Percentiles rank a stretch among this genome's conserved stretches.
These are phyloP conservation scores for Penicillium lagena DNA, from an alignment of 495 filamentous ascomycete species.

Conservation along the genomic window DNA sequence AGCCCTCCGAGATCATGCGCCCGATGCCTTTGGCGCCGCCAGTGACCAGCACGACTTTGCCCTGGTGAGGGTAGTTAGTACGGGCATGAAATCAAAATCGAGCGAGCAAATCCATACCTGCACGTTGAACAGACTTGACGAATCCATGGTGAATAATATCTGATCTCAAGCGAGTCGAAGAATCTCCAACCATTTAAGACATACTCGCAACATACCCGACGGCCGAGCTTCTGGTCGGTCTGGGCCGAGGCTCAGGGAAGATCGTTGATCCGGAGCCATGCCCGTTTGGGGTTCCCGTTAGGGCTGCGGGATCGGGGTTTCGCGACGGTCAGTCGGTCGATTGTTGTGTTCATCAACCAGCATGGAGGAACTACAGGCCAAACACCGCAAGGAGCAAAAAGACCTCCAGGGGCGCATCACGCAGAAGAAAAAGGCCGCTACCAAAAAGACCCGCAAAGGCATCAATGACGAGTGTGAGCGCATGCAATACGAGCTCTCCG, in stretches of 20 bases:
- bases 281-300: slow-evolving; percentile 16
- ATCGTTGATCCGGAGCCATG: slow-evolving; percentile 12
- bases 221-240: slow-evolving; percentile 3
- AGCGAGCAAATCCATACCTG: slow-evolving; percentile 32
- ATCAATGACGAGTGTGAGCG: slow-evolving; percentile 78
- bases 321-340: slow-evolving; percentile 10
- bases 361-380: slow-evolving; percentile 70
- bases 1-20: slow-evolving; percentile 76
- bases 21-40: slow-evolving; percentile 67
- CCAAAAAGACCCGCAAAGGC: slow-evolving; percentile 90
- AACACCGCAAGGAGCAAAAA: slow-evolving; percentile 81
- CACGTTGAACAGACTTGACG: slow-evolving; percentile 50
- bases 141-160: slow-evolving; percentile 37
- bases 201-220: slow-evolving; percentile 16
- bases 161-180: no score
- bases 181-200: slow-evolving; percentile 1
- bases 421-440: slow-evolving; percentile 91
- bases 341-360: slow-evolving; percentile 2
- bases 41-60: slow-evolving; percentile 70
- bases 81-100: neutral
- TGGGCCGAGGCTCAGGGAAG: slow-evolving; percentile 16
- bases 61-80: slow-evolving; percentile 34
- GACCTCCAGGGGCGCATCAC: slow-evolving; percentile 80
- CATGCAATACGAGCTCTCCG: slow-evolving; percentile 62
- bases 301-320: slow-evolving; percentile 26